Conservation (phyloP, 768 basidiomycete genomes). For the Goffeauzyma gilvescens region DNA sequence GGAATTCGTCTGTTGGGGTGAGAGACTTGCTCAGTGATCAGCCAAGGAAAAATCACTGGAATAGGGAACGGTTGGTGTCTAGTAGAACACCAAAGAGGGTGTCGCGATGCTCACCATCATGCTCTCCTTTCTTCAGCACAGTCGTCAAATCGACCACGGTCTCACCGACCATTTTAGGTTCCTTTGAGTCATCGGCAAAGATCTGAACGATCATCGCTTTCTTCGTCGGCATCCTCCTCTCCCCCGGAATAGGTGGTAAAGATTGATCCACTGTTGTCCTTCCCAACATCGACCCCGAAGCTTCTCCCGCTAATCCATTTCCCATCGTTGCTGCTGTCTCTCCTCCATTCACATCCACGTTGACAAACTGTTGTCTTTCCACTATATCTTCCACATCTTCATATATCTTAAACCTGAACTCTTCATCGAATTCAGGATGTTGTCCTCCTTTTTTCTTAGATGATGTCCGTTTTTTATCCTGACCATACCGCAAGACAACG, state of each 20-base stretch:
- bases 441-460: slow-evolving; percentile 50
- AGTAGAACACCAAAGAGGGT: no score
- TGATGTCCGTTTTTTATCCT: slow-evolving; percentile 33
- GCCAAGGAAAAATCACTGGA: slow-evolving; percentile 20
- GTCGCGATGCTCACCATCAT: slow-evolving; percentile 70
- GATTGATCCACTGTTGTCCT: neutral
- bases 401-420: slow-evolving; percentile 60
- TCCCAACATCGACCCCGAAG: slow-evolving; percentile 7
- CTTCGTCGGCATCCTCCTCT: slow-evolving; percentile 19
- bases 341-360: no score
- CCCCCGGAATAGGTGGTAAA: slow-evolving; percentile 10
- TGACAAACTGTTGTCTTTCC: slow-evolving; percentile 15
- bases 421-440: slow-evolving; percentile 81
- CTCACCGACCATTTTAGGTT: slow-evolving; percentile 63
- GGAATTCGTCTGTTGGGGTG: no score
- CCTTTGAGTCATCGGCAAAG: slow-evolving; percentile 58
- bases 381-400: slow-evolving; percentile 36
- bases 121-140: slow-evolving; percentile 68
- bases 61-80: no score
- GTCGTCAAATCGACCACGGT: slow-evolving; percentile 56
- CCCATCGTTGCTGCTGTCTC: no score
- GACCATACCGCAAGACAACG: slow-evolving; percentile 47
- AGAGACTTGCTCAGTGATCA: no score
- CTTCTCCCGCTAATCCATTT: slow-evolving; percentile 7
- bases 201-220: slow-evolving; percentile 52